A percentile compares a stretch with the other conserved stretches of the same genome.
Conservation (phyloP, 176 grass and related monocot species). For the Dactylis glomerata region DNA sequence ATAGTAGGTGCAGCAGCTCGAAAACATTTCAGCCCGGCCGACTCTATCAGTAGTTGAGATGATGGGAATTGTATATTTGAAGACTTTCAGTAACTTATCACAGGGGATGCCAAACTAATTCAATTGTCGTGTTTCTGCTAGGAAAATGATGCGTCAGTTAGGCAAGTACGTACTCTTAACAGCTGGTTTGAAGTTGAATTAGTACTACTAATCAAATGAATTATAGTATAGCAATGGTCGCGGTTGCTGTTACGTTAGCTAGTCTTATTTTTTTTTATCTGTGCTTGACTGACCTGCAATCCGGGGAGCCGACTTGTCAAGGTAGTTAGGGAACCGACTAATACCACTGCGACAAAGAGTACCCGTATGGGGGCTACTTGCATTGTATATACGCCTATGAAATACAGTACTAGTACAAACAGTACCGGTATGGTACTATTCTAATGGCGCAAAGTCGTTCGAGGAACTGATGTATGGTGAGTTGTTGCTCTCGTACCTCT, state of each 20-base stretch:
- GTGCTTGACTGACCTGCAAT: background rate
- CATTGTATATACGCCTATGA: background rate
- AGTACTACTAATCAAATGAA: background rate
- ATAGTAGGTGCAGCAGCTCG: slow-evolving; percentile 18
- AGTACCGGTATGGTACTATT: background rate
- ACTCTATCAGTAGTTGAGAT: background rate
- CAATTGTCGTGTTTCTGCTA: background rate
- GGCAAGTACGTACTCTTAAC: background rate
- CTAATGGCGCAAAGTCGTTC: background rate
- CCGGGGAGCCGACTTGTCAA: slow-evolving; percentile 15
- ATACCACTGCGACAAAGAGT: background rate
- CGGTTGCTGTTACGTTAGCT: background rate
- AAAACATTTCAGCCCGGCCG: background rate
- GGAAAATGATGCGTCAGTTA: background rate
- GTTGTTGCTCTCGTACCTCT: background rate
- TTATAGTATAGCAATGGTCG: background rate
- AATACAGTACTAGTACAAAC: background rate
- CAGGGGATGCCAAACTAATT: background rate
- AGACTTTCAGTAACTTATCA: background rate
- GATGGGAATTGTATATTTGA: background rate
- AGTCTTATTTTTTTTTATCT: background rate
- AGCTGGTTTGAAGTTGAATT: slow-evolving; percentile 3
- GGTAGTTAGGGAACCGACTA: background rate
- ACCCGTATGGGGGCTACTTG: background rate
- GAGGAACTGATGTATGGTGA: background rate